A percentile compares a stretch with the other conserved stretches of the same genome.
These are phyloP conservation scores for Sporothrix euskadiensis DNA, from an alignment of 2,329 filamentous ascomycete species.

Conservation along the genomic window DNA sequence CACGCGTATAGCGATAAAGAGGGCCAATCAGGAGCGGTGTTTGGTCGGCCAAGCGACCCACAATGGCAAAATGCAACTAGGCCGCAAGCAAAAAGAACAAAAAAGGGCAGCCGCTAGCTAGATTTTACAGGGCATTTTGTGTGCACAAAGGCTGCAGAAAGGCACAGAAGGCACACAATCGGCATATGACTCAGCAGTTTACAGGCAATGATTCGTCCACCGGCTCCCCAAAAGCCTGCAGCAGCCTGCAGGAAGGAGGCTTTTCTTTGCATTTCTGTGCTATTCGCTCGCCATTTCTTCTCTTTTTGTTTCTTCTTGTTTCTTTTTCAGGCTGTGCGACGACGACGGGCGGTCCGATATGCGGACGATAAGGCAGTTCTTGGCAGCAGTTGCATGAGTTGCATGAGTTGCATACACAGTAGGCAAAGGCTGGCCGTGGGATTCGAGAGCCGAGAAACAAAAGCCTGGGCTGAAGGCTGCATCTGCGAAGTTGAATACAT, in stretches of 20 bases:
- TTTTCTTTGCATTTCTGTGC: conserved; percentile 9
- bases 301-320: background rate
- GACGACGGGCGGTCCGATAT: conserved; percentile 3
- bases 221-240: background rate
- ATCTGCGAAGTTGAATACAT: background rate
- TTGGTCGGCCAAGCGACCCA: background rate
- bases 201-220: background rate
- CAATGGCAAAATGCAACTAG: conserved; percentile 24
- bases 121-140: conserved; percentile 3
- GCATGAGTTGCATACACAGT: background rate
- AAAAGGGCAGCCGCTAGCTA: conserved; percentile 14
- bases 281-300: background rate
- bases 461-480: background rate
- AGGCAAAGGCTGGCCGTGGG: background rate
- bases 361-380: conserved; percentile 14
- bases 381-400: background rate
- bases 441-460: background rate
- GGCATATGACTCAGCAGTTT: conserved; percentile 5
- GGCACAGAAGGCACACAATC: background rate
- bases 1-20: conserved; percentile 25
- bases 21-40: conserved; percentile 25
- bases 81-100: conserved; percentile 18
- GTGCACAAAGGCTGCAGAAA: background rate
- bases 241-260: background rate
- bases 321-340: background rate